Evolutionary conservation across 2,329 filamentous ascomycete genomes (phyloP), one percentile per base, ranked within the genome.

Genomic region (Xylariales sp.): DNA sequence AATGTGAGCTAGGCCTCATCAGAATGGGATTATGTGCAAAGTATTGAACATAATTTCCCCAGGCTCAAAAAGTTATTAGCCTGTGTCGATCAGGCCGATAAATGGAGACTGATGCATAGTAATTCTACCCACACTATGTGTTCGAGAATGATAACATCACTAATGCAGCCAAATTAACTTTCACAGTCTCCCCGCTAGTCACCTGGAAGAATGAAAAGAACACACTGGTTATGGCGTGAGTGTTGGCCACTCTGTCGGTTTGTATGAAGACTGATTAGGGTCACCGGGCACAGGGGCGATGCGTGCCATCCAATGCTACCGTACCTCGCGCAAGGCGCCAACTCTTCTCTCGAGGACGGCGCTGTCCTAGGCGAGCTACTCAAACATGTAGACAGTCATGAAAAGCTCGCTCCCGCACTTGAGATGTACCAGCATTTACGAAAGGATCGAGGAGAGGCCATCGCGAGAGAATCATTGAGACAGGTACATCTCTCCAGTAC

Each of bases 41-140:
- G n/a, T n/a, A n/a, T n/a, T n/a, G n/a, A n/a, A n/a, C n/a, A n/a
- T n/a, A n/a, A n/a, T n/a, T n/a, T n/a, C n/a, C n/a, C n/a, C n/a
- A n/a, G n/a, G 33, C 40, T 75, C 20, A 54, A 46, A 1, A 56
- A 59, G 39, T 66, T 71, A 33, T 47, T 70, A 9, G 59, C 62
- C 3, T 68, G 71, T 32, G 79, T 84, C 0, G 69, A 75, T 27
- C 68, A 61, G 1, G 78, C 85, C 0, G 73, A 80, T 28, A 86
- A 86, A 57, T 87, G 83, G 84, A 82, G 79, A 54, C 57, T 87
- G 24, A 80, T 85, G 76, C 63, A 69, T 42, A 51, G 66, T 68
- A 43, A 49, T 64, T 55, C n/a, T n/a, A n/a, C n/a, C n/a, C n/a
- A n/a, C n/a, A n/a, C n/a, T n/a, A n/a, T n/a, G n/a, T n/a, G n/a